These are phyloP conservation scores for Tricholoma sp. DNA, from an alignment of 768 basidiomycete genomes.

Conservation along the genomic window DNA sequence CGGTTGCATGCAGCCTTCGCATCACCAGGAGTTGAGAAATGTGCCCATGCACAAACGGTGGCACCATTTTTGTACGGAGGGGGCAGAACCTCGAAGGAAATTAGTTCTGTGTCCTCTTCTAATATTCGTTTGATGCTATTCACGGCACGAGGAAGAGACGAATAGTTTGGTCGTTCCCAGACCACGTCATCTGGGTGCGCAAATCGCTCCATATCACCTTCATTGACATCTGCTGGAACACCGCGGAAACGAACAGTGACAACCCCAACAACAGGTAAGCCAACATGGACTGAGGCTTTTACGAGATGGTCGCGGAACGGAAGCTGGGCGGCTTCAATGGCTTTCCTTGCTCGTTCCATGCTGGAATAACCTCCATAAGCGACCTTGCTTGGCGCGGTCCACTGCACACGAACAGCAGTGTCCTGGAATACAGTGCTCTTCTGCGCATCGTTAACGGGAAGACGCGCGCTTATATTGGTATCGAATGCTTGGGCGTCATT, in stretches of 20 bases:
- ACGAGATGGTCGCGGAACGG: conserved; percentile 37
- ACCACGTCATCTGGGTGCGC: conserved; percentile 45
- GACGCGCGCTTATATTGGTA: conserved; percentile 35
- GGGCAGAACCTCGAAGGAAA: conserved; percentile 41
- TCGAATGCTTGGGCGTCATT: conserved; percentile 40
- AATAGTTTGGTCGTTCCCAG: conserved; percentile 43
- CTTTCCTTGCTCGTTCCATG: conserved; percentile 42
- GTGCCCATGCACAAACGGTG: conserved; percentile 48
- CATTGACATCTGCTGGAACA: conserved; percentile 41
- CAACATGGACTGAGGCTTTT: conserved; percentile 46
- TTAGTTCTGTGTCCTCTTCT: conserved; percentile 23
- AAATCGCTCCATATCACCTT: conserved; percentile 40
- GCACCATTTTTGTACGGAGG: conserved; percentile 45
- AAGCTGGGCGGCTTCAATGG: conserved; percentile 38
- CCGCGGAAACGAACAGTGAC: conserved; percentile 58
- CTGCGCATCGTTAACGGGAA: conserved; percentile 33
- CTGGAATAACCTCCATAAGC: conserved; percentile 63
- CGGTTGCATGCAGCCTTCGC: conserved; percentile 38
- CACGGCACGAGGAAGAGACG: conserved; percentile 32
- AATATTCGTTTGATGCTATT: conserved; percentile 38
- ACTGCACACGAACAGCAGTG: conserved; percentile 50
- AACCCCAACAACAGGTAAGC: conserved; percentile 51
- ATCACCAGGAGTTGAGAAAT: conserved; percentile 44
- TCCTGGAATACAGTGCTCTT: conserved; percentile 42
- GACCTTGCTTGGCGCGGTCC: conserved; percentile 50